phyloP scores from a whole-genome alignment of 768 basidiomycete species.

The Lentinus brumalis region DNA sequence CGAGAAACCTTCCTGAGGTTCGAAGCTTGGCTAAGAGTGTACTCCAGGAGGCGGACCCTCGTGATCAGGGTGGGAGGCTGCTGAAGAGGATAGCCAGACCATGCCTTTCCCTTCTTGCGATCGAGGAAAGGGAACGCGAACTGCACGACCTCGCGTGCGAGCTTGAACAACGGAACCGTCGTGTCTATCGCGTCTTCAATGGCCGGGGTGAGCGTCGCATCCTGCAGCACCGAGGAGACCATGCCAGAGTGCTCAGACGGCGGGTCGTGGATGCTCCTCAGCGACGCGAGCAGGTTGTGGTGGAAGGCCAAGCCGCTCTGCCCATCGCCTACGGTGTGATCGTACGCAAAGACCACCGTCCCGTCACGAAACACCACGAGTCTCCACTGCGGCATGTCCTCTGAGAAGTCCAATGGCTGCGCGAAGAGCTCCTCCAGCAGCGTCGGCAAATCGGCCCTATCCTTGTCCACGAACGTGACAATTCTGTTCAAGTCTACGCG shows the following conservation, averaged over 20 bases:
- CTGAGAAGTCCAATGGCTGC: conserved; percentile 27
- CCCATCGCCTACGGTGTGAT: conserved; percentile 44
- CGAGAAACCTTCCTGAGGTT: conserved; percentile 30
- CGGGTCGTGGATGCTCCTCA: conserved; percentile 19
- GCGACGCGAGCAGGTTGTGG: conserved; percentile 32
- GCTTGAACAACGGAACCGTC: conserved; percentile 30
- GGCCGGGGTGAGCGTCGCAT: conserved; percentile 25
- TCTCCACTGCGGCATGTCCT: conserved; percentile 41
- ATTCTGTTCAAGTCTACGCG: conserved; percentile 33
- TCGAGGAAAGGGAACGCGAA: conserved; percentile 30
- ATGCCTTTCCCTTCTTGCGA: conserved; percentile 31
- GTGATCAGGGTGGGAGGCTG: conserved; percentile 21
- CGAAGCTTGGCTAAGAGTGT: conserved; percentile 26
- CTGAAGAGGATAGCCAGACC: conserved; percentile 36
- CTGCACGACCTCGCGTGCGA: conserved; percentile 26
- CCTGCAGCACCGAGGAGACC: conserved; percentile 17
- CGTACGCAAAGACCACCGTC: conserved; percentile 38
- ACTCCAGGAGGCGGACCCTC: conserved; percentile 31
- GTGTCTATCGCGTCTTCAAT: conserved; percentile 33
- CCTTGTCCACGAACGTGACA: conserved; percentile 32
- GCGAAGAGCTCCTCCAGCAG: conserved; percentile 31
- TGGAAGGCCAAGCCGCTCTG: conserved; percentile 43
- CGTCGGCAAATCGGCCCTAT: conserved; percentile 18
- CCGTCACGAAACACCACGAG: conserved; percentile 35
- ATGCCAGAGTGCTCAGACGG: not conserved